Evolutionary conservation across 2,329 filamentous ascomycete genomes (phyloP).

Genomic region (Capronia americana): DNA sequence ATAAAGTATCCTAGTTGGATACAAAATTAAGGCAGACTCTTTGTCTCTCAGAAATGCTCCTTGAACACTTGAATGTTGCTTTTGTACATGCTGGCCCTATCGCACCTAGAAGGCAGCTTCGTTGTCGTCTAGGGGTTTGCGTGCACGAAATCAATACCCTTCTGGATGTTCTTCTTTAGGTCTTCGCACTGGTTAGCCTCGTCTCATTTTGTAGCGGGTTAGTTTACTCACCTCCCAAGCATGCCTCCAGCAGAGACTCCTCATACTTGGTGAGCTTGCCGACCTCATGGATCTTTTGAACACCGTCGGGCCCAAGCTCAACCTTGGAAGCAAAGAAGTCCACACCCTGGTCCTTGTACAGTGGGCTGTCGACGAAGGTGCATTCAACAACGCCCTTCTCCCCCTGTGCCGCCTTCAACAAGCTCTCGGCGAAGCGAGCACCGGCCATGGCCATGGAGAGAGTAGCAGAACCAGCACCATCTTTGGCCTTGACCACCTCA

Average conservation of each 20-base stretch:
- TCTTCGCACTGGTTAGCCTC: conserved; percentile 39
- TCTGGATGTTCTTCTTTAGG: conserved; percentile 80
- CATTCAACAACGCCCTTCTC: conserved; percentile 96
- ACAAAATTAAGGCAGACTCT: conserved; percentile 9
- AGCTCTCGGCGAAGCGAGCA: conserved; percentile 81
- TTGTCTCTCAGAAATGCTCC: background rate
- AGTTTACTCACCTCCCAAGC: conserved; percentile 63
- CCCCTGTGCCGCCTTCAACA: conserved; percentile 90
- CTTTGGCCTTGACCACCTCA: conserved; percentile 94
- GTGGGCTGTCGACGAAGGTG: conserved; percentile 93
- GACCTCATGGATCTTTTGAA: conserved; percentile 88
- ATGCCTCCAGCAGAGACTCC: conserved; percentile 86
- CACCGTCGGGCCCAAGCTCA: conserved; percentile 94
- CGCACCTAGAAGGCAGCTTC: conserved; percentile 5
- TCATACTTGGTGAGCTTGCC: conserved; percentile 85
- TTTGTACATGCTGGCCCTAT: conserved; percentile 31
- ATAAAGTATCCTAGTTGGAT: conserved; percentile 20
- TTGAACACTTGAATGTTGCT: conserved; percentile 6
- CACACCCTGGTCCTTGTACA: conserved; percentile 98
- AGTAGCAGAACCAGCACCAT: conserved; percentile 79
- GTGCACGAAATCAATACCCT: conserved; percentile 76
- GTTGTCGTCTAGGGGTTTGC: conserved; percentile 53
- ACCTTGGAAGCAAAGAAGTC: conserved; percentile 97
- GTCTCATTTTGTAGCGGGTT: background rate
- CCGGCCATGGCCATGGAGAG: conserved; percentile 99